Evolutionary conservation across 2,329 filamentous ascomycete genomes (phyloP), one percentile per base, ranked within the genome.

Genomic region (Neospermospora avenae): DNA sequence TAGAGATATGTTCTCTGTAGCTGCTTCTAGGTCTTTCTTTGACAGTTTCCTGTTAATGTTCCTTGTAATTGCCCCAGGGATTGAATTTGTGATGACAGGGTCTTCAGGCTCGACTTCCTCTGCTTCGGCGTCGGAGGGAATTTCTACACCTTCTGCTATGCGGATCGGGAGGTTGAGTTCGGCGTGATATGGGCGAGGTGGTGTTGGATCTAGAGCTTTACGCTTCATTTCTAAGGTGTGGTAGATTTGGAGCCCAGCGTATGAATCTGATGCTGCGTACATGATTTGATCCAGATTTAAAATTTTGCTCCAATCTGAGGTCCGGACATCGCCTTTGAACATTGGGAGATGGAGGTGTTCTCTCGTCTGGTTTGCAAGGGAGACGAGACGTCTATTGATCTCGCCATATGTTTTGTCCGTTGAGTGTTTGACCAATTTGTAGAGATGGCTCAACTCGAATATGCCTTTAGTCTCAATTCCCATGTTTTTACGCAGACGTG

Each of bases 191-290:
- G 92, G 91, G 6, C 83, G 78, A 3, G 89, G 88, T 4, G 93
- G 93, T 2, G 77, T 81, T 1, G 91, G 91, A 13, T 83, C 74
- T 62, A 96, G 77, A 6, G 78, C 76, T 66, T 83, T 78, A 16
- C 93, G 81, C 68, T 88, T 84, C 53, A 82, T 76, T 59, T 97
- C 87, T 46, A 96, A 77, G 0, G 82, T 80, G 61, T 90, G 79
- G 69, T 85, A 96, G 1, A 97, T 77, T 58, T 90, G 87, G 11
- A 89, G 75, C 45, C 86, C 84, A 61, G 89, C 91, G 71, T 96
- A 97, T 0, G 91, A 88, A 72, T 96, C 91, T 0, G 90, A 87
- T 13, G 91, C 91, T 10, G 90, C 86, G 73, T 93, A 92, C 54
- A 82, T 74, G 18, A 90, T 81, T 71, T 97, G 93, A 10, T 82